Evolutionary conservation across 2,329 filamentous ascomycete species (phyloP), one percentile per base, ranked within the genome.

Genomic region (Shiraia bambusicola): DNA sequence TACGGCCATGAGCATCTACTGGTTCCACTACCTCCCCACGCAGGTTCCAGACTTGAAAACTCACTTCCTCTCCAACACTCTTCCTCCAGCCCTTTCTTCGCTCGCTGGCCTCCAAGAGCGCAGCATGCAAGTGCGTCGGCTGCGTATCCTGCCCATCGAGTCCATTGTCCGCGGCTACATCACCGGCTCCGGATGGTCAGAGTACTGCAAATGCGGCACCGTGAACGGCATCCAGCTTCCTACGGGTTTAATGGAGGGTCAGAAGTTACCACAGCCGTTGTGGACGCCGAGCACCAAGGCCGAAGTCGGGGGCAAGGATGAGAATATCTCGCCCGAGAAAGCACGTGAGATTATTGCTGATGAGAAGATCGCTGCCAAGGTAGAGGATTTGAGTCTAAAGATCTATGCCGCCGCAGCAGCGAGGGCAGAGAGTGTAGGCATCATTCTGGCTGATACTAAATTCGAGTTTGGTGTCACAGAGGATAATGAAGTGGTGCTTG

Each of bases 111-210:
- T 80, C 40, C 44, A 44, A 13, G 75, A 80, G 56, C 83, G 89
- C 45, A 83, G 79, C 64, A 94, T 95, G 89, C 79, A 82, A 52
- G 86, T 92, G 40, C 81, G 83, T 48, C 82, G 81, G 51, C 76
- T 89, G 43, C 80, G 83, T 57, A 81, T 93, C 50, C 81, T 94
- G 45, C 87, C 87, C 16, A 76, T 94, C 49, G 87, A 92, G 70
- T 86, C 83, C 30, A 92, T 92, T 49, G 87, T 94, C n/a, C 83
- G 89, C 43, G 90, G 90, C 54, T 95, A 95, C 73, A 83, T 95
- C 64, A 90, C 90, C 5, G 90, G 90, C 30, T 87, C 83, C 32
- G 89, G 87, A 0, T 95, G 88, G 86, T 77, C 77, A 28, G 89
- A 95, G 72, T 88, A 93, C 73, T 73, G 81, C 63, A 76, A 79